A percentile compares a stretch with the other conserved stretches of the same genome.
phyloP scores from a whole-genome alignment of 2,329 filamentous ascomycete genomes.

The Bertia moriformis region DNA sequence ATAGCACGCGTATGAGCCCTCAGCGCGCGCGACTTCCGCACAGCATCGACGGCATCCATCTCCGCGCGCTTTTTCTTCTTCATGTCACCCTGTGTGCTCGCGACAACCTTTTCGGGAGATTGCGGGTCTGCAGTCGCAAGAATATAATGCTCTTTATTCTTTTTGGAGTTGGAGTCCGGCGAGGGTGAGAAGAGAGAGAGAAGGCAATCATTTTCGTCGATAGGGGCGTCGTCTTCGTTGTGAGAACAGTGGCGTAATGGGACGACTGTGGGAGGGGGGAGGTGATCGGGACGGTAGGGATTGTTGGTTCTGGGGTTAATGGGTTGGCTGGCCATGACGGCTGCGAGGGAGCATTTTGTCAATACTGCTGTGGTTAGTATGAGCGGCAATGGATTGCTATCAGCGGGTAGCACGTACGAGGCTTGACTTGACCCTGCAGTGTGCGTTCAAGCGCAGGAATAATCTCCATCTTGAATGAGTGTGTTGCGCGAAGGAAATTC shows the following conservation, averaged over 20 bases:
- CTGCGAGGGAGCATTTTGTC: conserved; percentile 22
- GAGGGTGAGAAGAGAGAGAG: conserved; percentile 25
- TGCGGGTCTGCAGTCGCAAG: conserved; percentile 24
- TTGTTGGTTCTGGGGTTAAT: conserved; percentile 20
- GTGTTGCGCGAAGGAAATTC: conserved; percentile 42
- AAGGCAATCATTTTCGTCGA: conserved; percentile 25
- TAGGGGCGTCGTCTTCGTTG: conserved; percentile 21
- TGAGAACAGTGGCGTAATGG: conserved; percentile 29
- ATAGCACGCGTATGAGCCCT: conserved; percentile 22
- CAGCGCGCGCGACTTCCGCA: conserved; percentile 15
- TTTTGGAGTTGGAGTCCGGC: conserved; percentile 10
- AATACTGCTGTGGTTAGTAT: not conserved
- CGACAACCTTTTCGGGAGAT: conserved; percentile 15
- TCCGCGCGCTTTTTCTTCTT: not conserved
- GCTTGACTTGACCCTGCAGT: conserved; percentile 48
- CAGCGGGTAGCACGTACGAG: conserved; percentile 24
- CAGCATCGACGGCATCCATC: not conserved
- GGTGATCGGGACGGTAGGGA: conserved; percentile 20
- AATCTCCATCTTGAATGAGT: conserved; percentile 48
- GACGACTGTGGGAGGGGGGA: conserved; percentile 25
- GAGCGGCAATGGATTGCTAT: not conserved
- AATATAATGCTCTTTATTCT: conserved; percentile 30
- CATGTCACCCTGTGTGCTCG: conserved; percentile 12
- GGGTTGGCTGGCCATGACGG: conserved; percentile 21
- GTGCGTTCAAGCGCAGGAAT: conserved; percentile 41